Base-by-base conservation (phyloP, 768 basidiomycete species). In the Podaxis sp. region DNA sequence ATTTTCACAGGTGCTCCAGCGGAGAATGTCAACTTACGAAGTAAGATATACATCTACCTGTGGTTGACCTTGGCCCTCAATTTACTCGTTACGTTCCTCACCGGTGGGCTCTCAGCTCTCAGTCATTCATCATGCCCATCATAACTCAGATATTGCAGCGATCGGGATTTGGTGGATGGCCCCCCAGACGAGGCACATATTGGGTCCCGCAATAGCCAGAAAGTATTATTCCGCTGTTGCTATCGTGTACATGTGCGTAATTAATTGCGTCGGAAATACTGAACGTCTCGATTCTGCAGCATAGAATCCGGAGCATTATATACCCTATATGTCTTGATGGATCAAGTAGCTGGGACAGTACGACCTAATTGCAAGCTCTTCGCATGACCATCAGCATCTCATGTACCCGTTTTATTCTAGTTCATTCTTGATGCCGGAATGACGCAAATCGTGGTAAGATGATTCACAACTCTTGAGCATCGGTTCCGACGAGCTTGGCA, bases 301-400 rank as follows among this genome's bases (percentile, higher is more conserved):
- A 66, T 76, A 35, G 77, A 77, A 68, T 77, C 77, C 1, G 77
- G 77, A 1, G 55, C 71, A 2, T 64, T 78, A 5, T 78, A 78
- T 61, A 73, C 75, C 1, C 16, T 72, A 6, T 58, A 58, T 37
- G n/a, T 58, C 46, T 38, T 58, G 13, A 25, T 54, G 32, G 52
- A 54, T 23, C 52, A 36, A 40, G 36, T 54, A 5, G 37, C 37
- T 21, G 36, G 36, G 21, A 37, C 52, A 36, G 52, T 54, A 40
- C 5, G 36, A 23, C 23, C n/a, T 23, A 18, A 36, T 25, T 35
- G 9, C 47, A 48, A 18, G 21, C 21, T 25, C 21, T 4, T 38
- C 6, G 13, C 28, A 2, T 18, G n/a, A 54, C 5, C 36, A 23
- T 4, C 42, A 9, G 14, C 18, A n/a, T 40, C 11, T 40, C 16